These are phyloP conservation scores for Colletotrichum cordylinicola DNA, from an alignment of 2,329 filamentous ascomycete genomes.

Conservation along the genomic window DNA sequence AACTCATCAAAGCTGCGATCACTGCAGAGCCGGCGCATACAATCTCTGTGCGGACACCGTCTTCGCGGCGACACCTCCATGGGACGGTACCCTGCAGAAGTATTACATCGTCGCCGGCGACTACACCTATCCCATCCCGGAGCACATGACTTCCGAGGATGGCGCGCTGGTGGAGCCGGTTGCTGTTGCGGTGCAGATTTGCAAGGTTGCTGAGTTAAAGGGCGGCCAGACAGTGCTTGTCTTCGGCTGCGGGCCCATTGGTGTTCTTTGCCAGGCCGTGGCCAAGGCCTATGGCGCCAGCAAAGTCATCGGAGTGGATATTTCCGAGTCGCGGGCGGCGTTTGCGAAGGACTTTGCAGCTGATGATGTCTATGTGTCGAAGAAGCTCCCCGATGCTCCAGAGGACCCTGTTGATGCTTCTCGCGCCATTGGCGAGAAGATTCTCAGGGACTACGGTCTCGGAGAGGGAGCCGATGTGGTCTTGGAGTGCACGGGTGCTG, in stretches of 20 bases:
- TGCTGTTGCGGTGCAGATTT: conserved; percentile 55
- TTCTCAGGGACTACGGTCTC: conserved; percentile 43
- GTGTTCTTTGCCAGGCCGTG: conserved; percentile 50
- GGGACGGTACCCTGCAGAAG: conserved; percentile 53
- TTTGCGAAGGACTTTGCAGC: conserved; percentile 51
- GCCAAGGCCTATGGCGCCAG: conserved; percentile 49
- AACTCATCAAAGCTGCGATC: conserved; percentile 38
- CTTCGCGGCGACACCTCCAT: conserved; percentile 56
- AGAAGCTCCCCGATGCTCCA: conserved; percentile 37
- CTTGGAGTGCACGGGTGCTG: conserved; percentile 34
- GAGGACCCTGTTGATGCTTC: conserved; percentile 56
- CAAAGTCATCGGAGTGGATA: conserved; percentile 52
- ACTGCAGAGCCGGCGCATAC: conserved; percentile 45
- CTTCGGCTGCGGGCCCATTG: conserved; percentile 56
- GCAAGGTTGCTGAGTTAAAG: conserved; percentile 43
- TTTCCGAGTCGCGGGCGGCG: conserved; percentile 42
- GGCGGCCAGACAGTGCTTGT: conserved; percentile 49
- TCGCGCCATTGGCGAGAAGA: conserved; percentile 53
- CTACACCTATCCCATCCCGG: conserved; percentile 52
- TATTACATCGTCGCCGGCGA: conserved; percentile 53
- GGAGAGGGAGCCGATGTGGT: conserved; percentile 54
- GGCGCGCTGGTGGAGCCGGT: conserved; percentile 59
- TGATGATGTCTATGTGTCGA: conserved; percentile 46
- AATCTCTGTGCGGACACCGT: conserved; percentile 47
- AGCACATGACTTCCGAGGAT: conserved; percentile 51